Percentiles rank a stretch among this genome's conserved stretches.
These are phyloP conservation scores for Diatrype stigma DNA, from an alignment of 2,329 filamentous ascomycete species.

Conservation along the genomic window DNA sequence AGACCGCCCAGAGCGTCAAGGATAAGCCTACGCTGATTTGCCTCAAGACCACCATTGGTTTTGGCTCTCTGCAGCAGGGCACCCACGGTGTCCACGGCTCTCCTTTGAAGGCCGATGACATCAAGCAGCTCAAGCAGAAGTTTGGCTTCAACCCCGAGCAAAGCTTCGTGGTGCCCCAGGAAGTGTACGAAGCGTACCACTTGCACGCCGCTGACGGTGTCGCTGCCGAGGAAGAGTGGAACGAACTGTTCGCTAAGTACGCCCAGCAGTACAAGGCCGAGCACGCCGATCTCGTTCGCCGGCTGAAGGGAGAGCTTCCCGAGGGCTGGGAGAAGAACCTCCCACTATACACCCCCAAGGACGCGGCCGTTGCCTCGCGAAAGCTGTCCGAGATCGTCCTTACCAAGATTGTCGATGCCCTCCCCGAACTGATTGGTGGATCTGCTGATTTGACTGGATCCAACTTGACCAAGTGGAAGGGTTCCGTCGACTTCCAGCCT, in stretches of 20 bases:
- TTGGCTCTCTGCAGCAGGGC: constrained; percentile 87
- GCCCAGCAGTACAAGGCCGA: constrained; percentile 70
- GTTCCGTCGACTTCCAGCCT: constrained; percentile 94
- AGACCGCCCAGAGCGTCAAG: constrained; percentile 78
- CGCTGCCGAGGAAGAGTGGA: constrained; percentile 90
- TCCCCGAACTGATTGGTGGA: constrained; percentile 92
- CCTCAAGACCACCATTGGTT: constrained; percentile 95
- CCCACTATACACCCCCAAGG: constrained; percentile 82
- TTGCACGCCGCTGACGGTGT: constrained; percentile 83
- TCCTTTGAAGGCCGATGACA: constrained; percentile 90
- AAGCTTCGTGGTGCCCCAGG: constrained; percentile 87
- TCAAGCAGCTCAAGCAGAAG: constrained; percentile 87
- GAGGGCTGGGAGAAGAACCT: constrained; percentile 95
- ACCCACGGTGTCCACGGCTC: constrained; percentile 96
- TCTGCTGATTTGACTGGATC: constrained; percentile 97
- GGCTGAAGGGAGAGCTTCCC: constrained; percentile 77
- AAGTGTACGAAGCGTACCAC: constrained; percentile 88
- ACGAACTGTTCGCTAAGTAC: constrained; percentile 88
- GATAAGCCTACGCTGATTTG: constrained; percentile 98
- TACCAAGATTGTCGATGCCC: constrained; percentile 72
- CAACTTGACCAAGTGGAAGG: constrained; percentile 98
- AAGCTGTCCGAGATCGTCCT: constrained; percentile 96
- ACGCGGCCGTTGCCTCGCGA: constrained; percentile 82
- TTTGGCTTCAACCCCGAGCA: constrained; percentile 96
- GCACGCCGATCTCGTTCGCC: constrained; percentile 75